Evolutionary conservation across 2,329 filamentous ascomycete species (phyloP).

Genomic region (Monilinia polystroma): DNA sequence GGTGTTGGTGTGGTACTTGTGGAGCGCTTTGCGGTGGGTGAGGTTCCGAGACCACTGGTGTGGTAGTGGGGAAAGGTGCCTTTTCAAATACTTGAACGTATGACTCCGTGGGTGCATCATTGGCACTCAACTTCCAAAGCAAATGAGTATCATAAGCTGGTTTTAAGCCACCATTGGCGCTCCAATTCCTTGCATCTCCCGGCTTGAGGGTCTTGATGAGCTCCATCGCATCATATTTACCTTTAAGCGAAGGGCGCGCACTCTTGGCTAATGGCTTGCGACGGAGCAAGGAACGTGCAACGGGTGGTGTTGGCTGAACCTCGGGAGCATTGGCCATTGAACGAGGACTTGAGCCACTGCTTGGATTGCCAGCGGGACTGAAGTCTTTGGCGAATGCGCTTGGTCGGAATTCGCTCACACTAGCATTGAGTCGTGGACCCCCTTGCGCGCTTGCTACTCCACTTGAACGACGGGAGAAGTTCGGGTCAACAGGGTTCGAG

Average conservation of each 20-base stretch:
- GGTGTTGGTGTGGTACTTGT: slow-evolving; percentile 77
- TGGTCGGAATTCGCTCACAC: slow-evolving; percentile 78
- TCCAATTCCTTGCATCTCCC: slow-evolving; percentile 60
- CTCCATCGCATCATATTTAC: slow-evolving; percentile 62
- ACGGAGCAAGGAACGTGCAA: slow-evolving; percentile 55
- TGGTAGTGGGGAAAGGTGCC: slow-evolving; percentile 52
- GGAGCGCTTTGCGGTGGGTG: slow-evolving; percentile 68
- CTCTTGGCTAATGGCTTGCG: slow-evolving; percentile 67
- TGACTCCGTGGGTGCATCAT: slow-evolving; percentile 68
- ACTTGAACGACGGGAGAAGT: slow-evolving; percentile 55
- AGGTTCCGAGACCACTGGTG: slow-evolving; percentile 59
- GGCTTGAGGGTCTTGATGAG: slow-evolving; percentile 56
- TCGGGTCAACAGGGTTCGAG: slow-evolving; percentile 53
- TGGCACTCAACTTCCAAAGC: slow-evolving; percentile 73
- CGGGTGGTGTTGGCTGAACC: slow-evolving; percentile 41
- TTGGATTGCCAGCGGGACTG: slow-evolving; percentile 63
- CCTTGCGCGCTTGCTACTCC: slow-evolving; percentile 52
- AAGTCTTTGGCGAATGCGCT: slow-evolving; percentile 79
- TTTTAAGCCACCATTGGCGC: slow-evolving; percentile 77
- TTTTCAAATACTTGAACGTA: slow-evolving; percentile 81
- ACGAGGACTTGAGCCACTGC: slow-evolving; percentile 69
- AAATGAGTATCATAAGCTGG: slow-evolving; percentile 81
- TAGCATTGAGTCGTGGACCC: slow-evolving; percentile 60
- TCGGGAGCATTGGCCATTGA: slow-evolving; percentile 46
- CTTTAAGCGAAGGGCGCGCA: slow-evolving; percentile 53